Conservation (phyloP, 305 asterid species). For the Striga hermonthica region DNA sequence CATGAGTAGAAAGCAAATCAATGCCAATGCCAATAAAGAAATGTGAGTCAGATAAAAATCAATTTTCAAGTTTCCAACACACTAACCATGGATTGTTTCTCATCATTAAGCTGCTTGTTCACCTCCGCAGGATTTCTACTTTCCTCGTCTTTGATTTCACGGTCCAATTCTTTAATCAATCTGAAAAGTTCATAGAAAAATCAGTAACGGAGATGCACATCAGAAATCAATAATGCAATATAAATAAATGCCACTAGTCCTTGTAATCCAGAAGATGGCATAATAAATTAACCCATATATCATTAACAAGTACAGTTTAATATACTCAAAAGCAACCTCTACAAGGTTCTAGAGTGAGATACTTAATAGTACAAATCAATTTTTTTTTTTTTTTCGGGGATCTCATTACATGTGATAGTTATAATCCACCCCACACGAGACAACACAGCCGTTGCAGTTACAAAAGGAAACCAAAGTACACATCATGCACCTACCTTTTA, state of each 20-base stretch:
- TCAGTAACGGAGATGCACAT: slow-evolving; percentile 28
- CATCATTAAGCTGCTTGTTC: slow-evolving; percentile 88
- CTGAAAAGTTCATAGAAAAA: slow-evolving; percentile 38
- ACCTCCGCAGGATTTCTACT: slow-evolving; percentile 69
- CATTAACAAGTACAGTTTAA: slow-evolving; percentile 20
- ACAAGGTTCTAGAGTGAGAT: slow-evolving; percentile 15
- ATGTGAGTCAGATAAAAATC: slow-evolving; percentile 13
- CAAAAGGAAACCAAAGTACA: slow-evolving; percentile 13
- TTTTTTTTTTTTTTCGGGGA: not conserved
- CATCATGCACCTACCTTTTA: slow-evolving; percentile 56
- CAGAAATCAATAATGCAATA: not conserved
- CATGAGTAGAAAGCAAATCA: slow-evolving; percentile 3
- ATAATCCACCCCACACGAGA: slow-evolving; percentile 20
- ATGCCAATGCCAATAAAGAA: slow-evolving; percentile 13
- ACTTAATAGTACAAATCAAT: slow-evolving; percentile 5
- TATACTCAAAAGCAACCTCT: slow-evolving; percentile 25
- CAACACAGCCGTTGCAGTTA: not conserved
- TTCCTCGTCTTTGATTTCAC: slow-evolving; percentile 95
- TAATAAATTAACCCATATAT: slow-evolving; percentile 1
- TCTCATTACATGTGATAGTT: slow-evolving; percentile 10
- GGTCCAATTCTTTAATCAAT: slow-evolving; percentile 92
- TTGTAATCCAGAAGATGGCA: slow-evolving; percentile 14
- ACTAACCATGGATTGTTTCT: slow-evolving; percentile 88
- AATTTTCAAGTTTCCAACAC: slow-evolving; percentile 10
- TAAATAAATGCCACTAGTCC: slow-evolving; percentile 18